A percentile compares a stretch with the other conserved stretches of the same genome.
Conservation (phyloP, 2,329 filamentous ascomycete genomes). For the Diaporthe helianthi region DNA sequence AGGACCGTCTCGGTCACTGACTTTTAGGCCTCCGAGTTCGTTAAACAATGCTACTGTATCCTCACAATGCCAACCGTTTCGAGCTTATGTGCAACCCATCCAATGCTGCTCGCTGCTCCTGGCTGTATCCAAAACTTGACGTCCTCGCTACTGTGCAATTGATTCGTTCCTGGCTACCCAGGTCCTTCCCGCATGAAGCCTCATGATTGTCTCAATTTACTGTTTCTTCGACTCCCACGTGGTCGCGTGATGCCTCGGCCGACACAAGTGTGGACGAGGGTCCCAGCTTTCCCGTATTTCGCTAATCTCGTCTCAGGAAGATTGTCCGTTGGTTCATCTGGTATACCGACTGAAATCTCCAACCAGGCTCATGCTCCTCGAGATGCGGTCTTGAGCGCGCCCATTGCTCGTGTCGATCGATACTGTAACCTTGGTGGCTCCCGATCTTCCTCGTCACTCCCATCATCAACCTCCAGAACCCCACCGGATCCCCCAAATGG, state of each 20-base stretch:
- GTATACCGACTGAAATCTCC: neutral
- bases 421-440: slow-evolving; percentile 49
- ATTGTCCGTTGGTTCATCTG: neutral
- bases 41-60: neutral
- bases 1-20: neutral
- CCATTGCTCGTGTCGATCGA: slow-evolving; percentile 49
- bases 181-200: neutral
- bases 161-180: neutral
- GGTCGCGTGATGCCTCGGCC: neutral
- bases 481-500: slow-evolving; percentile 1
- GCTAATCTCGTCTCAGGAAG: neutral
- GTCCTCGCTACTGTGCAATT: slow-evolving; percentile 8
- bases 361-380: neutral
- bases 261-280: neutral
- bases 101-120: neutral
- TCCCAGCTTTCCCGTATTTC: neutral
- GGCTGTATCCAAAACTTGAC: slow-evolving; percentile 1
- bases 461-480: slow-evolving; percentile 51
- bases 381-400: slow-evolving; percentile 30
- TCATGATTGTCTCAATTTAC: neutral
- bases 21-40: neutral
- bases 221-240: neutral
- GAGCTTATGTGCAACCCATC: neutral
- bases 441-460: slow-evolving; percentile 46
- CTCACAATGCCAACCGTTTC: neutral